Percentiles rank a stretch among this genome's conserved stretches.
These are phyloP conservation scores for Collybia mongolica DNA, from an alignment of 768 basidiomycete genomes.

Conservation along the genomic window DNA sequence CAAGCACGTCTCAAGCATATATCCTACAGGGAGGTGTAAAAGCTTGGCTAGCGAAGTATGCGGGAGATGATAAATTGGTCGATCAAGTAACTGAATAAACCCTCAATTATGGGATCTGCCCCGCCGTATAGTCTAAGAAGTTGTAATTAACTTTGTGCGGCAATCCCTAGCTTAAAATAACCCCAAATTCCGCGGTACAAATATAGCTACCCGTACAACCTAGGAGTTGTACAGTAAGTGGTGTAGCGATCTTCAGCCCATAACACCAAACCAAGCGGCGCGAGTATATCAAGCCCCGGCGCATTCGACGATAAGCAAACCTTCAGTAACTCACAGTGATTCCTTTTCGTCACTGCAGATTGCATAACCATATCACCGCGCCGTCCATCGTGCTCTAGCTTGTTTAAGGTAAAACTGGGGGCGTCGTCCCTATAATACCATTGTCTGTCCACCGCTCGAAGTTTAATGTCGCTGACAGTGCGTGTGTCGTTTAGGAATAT, in stretches of 20 bases:
- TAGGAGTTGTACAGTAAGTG: conserved; percentile 1
- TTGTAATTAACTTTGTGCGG: too few species aligned
- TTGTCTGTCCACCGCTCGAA: conserved; percentile 8
- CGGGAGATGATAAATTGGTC: conserved; percentile 24
- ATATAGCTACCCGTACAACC: too few species aligned
- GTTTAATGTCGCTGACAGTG: neutral
- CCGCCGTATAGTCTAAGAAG: too few species aligned
- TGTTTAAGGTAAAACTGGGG: conserved; percentile 10
- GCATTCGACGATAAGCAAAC: conserved; percentile 6
- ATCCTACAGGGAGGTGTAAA: conserved; percentile 43
- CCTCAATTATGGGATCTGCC: too few species aligned
- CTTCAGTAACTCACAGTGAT: conserved; percentile 12
- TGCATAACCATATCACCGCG: conserved; percentile 4
- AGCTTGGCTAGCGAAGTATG: conserved; percentile 37
- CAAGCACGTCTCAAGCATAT: conserved; percentile 33
- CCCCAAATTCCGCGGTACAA: too few species aligned
- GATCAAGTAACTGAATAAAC: conserved; percentile 11
- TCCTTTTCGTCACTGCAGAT: conserved; percentile 13
- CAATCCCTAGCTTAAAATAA: too few species aligned
- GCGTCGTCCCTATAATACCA: conserved; percentile 14
- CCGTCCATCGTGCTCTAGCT: neutral
- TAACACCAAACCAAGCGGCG: conserved; percentile 7
- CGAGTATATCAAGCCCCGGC: conserved; percentile 3
- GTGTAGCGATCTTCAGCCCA: conserved; percentile 8
- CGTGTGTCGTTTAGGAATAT: conserved; percentile 1